Evolutionary conservation across 345 rosid species (phyloP), one percentile per base, ranked within the genome.

Genomic region (Garcia nutans): DNA sequence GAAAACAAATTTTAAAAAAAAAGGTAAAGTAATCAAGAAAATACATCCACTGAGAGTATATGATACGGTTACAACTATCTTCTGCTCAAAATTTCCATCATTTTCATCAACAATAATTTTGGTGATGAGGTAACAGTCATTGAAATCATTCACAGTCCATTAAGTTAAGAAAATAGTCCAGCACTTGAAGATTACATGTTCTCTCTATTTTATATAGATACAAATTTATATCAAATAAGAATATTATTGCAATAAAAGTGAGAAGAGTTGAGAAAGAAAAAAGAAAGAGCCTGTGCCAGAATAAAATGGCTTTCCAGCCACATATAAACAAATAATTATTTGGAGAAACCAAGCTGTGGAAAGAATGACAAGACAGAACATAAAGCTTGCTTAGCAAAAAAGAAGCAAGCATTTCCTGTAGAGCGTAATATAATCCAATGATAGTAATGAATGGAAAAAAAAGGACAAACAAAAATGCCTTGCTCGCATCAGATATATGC

Each of bases 121-220:
- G 55, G 55, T 12, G 55, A 50, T 4, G 4, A 13, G 55, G 55
- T 50, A 10, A 50, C 17, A 10, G 4, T 2, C 55, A 10, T 26
- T 8, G 20, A 12, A 54, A 70, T 8, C 3, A 33, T 31, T 33
- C 20, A 10, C 6, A 42, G 28, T 28, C 42, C 17, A 55, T 31
- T 10, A 31, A 20, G n/a, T 54, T 70, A 70, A 70, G 62, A 55
- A 54, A 33, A 37, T 31, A 5, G 47, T 70, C 62, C 73, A 70
- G 6, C 11, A 33, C 20, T 28, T 33, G 62, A 42, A 55, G 4
- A 54, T n/a, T 20, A 17, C 28, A 70, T 5, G 44, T 10, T 15
- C 1, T 50, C 55, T 4, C 23, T 23, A 22, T 31, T 31, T 31
- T 37, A 37, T 37, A 37, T 37, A 37, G 6, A 37, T 37, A 37